A percentile compares a stretch with the other conserved stretches of the same genome.
phyloP scores from a whole-genome alignment of 768 basidiomycete genomes.

The Pulveroboletus ravenelii region DNA sequence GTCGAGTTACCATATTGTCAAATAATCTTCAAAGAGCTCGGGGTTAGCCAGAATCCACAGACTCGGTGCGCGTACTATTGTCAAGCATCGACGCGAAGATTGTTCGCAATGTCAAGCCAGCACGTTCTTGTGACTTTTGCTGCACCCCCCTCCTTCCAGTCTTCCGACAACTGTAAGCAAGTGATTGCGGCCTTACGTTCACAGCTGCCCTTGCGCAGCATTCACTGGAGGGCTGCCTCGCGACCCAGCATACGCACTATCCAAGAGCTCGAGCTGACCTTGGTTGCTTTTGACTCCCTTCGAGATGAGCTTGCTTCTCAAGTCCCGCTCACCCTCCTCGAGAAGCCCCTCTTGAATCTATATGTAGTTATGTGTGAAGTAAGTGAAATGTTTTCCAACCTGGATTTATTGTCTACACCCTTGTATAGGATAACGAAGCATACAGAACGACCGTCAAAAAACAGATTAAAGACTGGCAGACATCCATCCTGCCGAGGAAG shows the following conservation, averaged over 20 bases:
- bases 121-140: conserved; percentile 67
- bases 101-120: conserved; percentile 35
- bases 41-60: not conserved
- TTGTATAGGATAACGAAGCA: conserved; percentile 52
- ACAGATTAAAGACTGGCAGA: conserved; percentile 93
- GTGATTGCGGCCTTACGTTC: conserved; percentile 58
- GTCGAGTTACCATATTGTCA: not conserved
- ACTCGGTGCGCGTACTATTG: not conserved
- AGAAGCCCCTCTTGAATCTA: conserved; percentile 82
- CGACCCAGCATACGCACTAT: conserved; percentile 78
- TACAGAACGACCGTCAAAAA: conserved; percentile 77
- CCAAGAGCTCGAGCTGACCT: conserved; percentile 76
- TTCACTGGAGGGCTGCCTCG: conserved; percentile 85
- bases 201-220: conserved; percentile 79
- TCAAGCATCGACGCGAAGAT: not conserved
- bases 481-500: conserved; percentile 56
- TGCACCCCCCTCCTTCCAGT: conserved; percentile 55
- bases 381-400: conserved; percentile 18
- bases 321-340: conserved; percentile 71
- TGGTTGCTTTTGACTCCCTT: conserved; percentile 62
- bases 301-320: conserved; percentile 75
- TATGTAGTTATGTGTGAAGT: conserved; percentile 90
- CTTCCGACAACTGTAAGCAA: conserved; percentile 72
- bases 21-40: not conserved
- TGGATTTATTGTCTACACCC: conserved; percentile 6